Base-by-base conservation (phyloP, 2,329 filamentous ascomycete species). In the Paracorniculantispora psalliotae region DNA sequence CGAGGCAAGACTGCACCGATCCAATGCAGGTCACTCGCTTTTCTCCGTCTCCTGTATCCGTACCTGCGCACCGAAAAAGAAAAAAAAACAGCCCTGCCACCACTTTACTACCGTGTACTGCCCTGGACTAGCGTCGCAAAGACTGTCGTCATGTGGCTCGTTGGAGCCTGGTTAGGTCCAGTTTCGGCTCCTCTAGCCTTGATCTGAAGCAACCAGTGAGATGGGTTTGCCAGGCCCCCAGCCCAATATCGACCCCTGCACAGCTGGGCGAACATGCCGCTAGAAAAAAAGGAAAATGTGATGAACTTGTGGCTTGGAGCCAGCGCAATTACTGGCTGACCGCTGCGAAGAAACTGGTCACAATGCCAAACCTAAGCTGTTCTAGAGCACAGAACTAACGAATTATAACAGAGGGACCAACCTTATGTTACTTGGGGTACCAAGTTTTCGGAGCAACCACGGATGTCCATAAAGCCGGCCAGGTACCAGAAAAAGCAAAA, bases 181-280 rank as follows among this genome's bases (percentile, higher is more conserved):
- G 49, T 51, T 51, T 51, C 49, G 49, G 28, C 35, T 37, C 17
- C 23, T 17, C 28, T 39, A 39, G 49, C 21, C 48, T 51, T 25
- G 49, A 51, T 51, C 33, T 51, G 49, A 39, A 51, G 49, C 25
- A 53, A 10, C n/a, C 19, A 43, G 51, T 30, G 49, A 35, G 47
- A 15, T 35, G 46, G 28, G n/a, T 50, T 49, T n/a, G n/a, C 26
- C 47, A 48, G 28, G 47, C 46, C 47, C 47, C 30, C 44, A 9
- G 13, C 21, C 19, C 44, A 28, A 12, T 6, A 28, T 23, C 12
- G 5, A 49, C 21, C 49, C 49, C 35, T 39, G 49, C 49, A 37
- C 49, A 52, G 35, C 49, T 52, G 35, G 49, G 12, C 10, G 10
- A 10, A 26, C 13, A 39, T 4, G n/a, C n/a, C n/a, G n/a, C n/a